Evolutionary conservation across 768 basidiomycete species (phyloP), one percentile per base, ranked within the genome.

Genomic region (Piloderma croceum): DNA sequence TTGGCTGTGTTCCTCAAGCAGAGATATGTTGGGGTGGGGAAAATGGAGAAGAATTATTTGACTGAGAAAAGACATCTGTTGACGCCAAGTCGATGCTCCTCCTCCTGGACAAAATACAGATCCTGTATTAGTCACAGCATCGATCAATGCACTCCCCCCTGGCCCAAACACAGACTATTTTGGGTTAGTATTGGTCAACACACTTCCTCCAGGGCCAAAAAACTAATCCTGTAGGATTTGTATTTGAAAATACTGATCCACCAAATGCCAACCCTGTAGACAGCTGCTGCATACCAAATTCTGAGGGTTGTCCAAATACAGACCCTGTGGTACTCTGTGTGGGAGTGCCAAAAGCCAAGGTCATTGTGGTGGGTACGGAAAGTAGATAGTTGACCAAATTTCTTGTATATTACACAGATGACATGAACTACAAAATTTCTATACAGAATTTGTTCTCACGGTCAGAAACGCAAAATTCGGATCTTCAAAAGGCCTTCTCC

Each of bases 331-430:
- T 17, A 15, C 47, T 27, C 15, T 34, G 24, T 10, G 44, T 23
- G 22, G 51, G 24, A 13, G 49, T 34, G 21, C 65, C 66, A 44
- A 73, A 73, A 6, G 67, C 64, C 11, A 72, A 67, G 11, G 58
- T 39, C 19, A 54, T 42, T 6, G 57, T 41, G n/a, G 58, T 43
- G 9, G 47, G 29, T 43, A 40, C 4, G 56, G 10, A 63, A 67
- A 40, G 65, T 62, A 1, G 55, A 59, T 17, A 63, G 59, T 36
- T 57, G 48, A 20, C 49, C 50, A 35, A 57, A 51, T n/a, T n/a
- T n/a, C n/a, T n/a, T n/a, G n/a, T n/a, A n/a, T n/a, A n/a, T n/a
- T n/a, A n/a, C n/a, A n/a, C n/a, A n/a, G n/a, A n/a, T n/a, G n/a
- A n/a, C n/a, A n/a, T n/a, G n/a, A n/a, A n/a, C n/a, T n/a, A n/a